Base-by-base conservation (phyloP, 116 monocot species). In the Papilionanthe hybrid region DNA sequence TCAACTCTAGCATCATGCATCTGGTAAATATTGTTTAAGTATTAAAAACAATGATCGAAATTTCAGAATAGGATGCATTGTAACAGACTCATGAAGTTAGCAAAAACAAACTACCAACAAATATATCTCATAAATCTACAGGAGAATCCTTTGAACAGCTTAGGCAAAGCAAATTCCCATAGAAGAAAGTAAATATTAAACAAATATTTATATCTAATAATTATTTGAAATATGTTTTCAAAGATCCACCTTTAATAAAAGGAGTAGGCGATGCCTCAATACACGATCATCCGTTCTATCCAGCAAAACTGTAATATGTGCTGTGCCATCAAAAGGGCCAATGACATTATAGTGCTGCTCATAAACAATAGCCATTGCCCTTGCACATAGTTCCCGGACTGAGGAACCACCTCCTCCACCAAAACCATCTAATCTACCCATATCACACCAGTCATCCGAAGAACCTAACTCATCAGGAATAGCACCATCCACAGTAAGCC, bases 361-460 rank as follows among this genome's bases (percentile, higher is more conserved):
- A 84, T 95, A 99, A 20, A 99, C 99, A 84, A 99, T 93, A 67
- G 99, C 74, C 99, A 99, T 99, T 78, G 99, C 95, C 80, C 99
- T 88, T 23, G 99, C 93, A 92, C 99, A 99, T 28, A 99, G 93
- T 71, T 99, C 99, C 80, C 99, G 91, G 9, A 99, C 99, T 77
- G 95, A 92, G 80, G 90, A 90, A 18, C 99, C 95, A 74, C 95
- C 99, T 77, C 95, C 99, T 66, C 99, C 99, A 77, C 99, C 99
- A 89, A 99, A 99, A 77, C 99, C 99, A 92, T 99, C 99, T 58
- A 99, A 78, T 63, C 95, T 91, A 58, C 95, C 92, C 92, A 93
- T 86, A 85, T 99, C 99, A 87, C 99, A 99, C 99, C 99, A 99
- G 79, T 95, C 99, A 88, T 93, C 95, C 53, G 92, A 93, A 57